Base-by-base conservation (phyloP, 768 basidiomycete species). In the Cystobasidiopsis lactophilus region DNA sequence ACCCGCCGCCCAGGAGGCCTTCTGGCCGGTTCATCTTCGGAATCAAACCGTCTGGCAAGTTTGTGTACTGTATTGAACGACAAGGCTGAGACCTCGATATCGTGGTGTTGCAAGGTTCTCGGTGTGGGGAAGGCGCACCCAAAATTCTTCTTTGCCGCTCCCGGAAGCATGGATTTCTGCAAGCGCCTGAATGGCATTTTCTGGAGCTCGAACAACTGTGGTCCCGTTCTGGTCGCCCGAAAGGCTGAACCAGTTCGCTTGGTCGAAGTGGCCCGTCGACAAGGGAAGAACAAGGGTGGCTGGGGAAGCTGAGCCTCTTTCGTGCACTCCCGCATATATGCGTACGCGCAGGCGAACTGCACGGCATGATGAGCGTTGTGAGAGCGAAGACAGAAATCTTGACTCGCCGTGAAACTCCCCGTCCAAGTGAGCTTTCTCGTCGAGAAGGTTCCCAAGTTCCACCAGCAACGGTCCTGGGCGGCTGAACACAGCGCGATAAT, bases 121-220 rank as follows among this genome's bases (percentile, higher is more conserved):
- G n/a, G 35, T 14, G 16, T 33, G n/a, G n/a, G 21, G 9, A 27
- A 19, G 3, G 19, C 48, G 10, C 11, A 50, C 48, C 82, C 82
- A 85, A 62, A 82, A 83, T 65, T 85, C 82, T 62, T 79, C 78
- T 1, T 50, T 4, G 11, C 26, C 48, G 52, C 76, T 78, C 0
- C 77, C 77, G 1, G 70, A 82, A 16, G 82, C 80, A 57, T 76
- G 76, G 3, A 85, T 66, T 63, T 84, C 80, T 5, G 77, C 79
- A 55, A 73, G 79, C 1, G 78, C 69, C 41, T 76, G 68, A 1
- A 80, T 74, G 2, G 80, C 71, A 53, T 82, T 82, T 30, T 50
- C 23, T 29, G 48, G 11, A 50, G 3, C 31, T 35, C 18, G n/a
- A 50, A 24, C 27, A 14, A n/a, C 29, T 11, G 23, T 24, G 10